Evolutionary conservation across 768 basidiomycete genomes (phyloP), one percentile per base, ranked within the genome.

Genomic region (Artomyces pyxidatus): DNA sequence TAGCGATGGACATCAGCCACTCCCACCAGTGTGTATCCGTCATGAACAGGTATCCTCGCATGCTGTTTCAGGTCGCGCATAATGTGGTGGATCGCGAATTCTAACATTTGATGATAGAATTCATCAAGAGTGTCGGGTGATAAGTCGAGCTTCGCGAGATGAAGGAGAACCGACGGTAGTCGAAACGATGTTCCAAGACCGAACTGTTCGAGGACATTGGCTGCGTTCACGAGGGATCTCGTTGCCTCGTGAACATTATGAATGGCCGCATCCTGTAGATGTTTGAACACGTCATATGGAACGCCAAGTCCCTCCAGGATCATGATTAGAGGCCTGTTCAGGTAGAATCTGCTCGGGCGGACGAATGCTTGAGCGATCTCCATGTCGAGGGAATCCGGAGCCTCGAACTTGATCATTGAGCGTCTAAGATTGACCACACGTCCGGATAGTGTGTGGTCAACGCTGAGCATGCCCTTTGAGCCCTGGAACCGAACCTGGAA

Each of bases 361-460:
- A 80, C 73, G 61, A 87, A 88, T 3, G 77, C 74, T 25, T 71
- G 66, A 0, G 85, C 83, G 39, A 88, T 78, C 60, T 87, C 82
- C 11, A 86, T 71, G 4, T 68, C 68, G 3, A 58, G 64, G 1
- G 71, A 72, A 19, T 70, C 57, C 0, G 70, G 69, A 1, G 72
- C 71, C 25, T 75, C 66, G 53, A 88, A 88, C 61, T 89, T 88
- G 56, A 76, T 72, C 82, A 85, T 85, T 0, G 80, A 82, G 1
- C 68, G 71, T 6, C 83, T 65, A 1, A 84, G 61, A 37, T 70
- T 67, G 26, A 86, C 69, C 3, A 66, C 65, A n/a, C 69, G 66
- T 7, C 78, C 83, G 12, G 49, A 11, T 6, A 85, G 64, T 3
- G 46, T 68, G 54, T 80, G 59, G 54, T 88, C 78, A 8, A 86